phyloP scores from a whole-genome alignment of 1,284 basidiomycete species.

The Malassezia yamatoensis region DNA sequence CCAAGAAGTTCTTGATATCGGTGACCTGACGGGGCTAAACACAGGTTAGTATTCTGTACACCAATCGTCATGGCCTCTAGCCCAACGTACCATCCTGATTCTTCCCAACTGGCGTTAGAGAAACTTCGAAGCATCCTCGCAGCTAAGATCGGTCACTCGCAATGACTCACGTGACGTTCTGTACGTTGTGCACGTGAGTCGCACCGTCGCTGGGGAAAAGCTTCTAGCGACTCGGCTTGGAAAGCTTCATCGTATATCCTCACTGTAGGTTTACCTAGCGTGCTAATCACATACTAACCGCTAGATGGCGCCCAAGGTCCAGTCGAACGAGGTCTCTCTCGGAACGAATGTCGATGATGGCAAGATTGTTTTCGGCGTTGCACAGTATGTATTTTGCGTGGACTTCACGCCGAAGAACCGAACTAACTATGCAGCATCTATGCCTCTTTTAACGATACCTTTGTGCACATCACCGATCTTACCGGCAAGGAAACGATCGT shows the following conservation, averaged over 20 bases:
- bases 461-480: slow-evolving; percentile 97
- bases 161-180: slow-evolving; percentile 14
- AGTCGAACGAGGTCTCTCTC: slow-evolving; percentile 43
- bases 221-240: slow-evolving; percentile 3
- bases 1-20: slow-evolving; percentile 98
- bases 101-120: slow-evolving; percentile 10
- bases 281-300: slow-evolving; percentile 4
- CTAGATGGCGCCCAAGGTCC: slow-evolving; percentile 46
- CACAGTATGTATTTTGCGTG: slow-evolving; percentile 32
- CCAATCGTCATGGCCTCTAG: background rate
- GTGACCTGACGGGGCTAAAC: slow-evolving; percentile 86
- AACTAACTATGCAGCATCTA: slow-evolving; percentile 31
- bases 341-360: slow-evolving; percentile 47
- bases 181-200: slow-evolving; percentile 11
- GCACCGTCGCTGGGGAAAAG: slow-evolving; percentile 2
- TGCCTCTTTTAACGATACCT: slow-evolving; percentile 86
- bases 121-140: slow-evolving; percentile 1
- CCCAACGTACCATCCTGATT: slow-evolving; percentile 14
- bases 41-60: slow-evolving; percentile 1
- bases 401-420: background rate
- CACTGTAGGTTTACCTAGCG: slow-evolving; percentile 11
- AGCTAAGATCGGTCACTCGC: too few species aligned
- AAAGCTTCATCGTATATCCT: slow-evolving; percentile 11
- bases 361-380: slow-evolving; percentile 48
- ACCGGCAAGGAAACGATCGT: slow-evolving; percentile 98